phyloP scores from a whole-genome alignment of 2,329 filamentous ascomycete species.

The Neopestalotiopsis clavispora region DNA sequence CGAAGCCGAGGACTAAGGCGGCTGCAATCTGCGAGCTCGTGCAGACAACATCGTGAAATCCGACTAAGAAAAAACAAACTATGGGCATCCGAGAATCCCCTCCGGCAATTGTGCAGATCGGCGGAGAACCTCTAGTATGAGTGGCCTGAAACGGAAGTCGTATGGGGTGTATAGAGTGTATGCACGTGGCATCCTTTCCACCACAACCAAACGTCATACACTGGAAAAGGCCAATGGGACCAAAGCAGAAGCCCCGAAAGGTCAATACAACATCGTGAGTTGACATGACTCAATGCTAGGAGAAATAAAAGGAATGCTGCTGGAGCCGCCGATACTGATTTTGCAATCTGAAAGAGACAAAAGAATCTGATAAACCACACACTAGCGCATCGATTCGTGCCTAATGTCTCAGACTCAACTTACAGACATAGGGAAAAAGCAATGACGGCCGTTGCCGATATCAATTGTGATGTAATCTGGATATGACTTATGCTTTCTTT shows the following conservation, averaged over 20 bases:
- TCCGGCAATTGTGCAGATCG: conserved; percentile 6
- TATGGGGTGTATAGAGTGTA: not conserved
- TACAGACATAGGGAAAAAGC: conserved; percentile 1
- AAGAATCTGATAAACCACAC: not conserved
- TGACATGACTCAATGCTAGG: not conserved
- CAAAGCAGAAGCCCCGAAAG: not conserved
- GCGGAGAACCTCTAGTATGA: not conserved
- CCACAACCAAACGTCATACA: conserved; percentile 3
- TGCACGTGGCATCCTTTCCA: not conserved
- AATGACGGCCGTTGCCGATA: not conserved
- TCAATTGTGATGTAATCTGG: not conserved
- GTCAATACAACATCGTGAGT: not conserved
- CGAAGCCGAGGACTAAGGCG: not conserved
- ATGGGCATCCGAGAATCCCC: not conserved
- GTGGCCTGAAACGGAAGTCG: conserved; percentile 3
- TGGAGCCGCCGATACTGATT: not conserved
- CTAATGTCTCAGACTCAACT: conserved; percentile 1
- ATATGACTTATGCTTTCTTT: not conserved
- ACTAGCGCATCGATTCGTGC: not conserved
- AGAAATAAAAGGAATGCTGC: not conserved
- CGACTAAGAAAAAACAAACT: not conserved
- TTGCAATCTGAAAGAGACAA: not conserved
- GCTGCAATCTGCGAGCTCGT: not conserved
- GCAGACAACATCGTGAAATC: not conserved
- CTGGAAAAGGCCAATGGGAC: not conserved